Base-by-base conservation (phyloP, 2,329 filamentous ascomycete genomes). In the Waltergamsia citrina region DNA sequence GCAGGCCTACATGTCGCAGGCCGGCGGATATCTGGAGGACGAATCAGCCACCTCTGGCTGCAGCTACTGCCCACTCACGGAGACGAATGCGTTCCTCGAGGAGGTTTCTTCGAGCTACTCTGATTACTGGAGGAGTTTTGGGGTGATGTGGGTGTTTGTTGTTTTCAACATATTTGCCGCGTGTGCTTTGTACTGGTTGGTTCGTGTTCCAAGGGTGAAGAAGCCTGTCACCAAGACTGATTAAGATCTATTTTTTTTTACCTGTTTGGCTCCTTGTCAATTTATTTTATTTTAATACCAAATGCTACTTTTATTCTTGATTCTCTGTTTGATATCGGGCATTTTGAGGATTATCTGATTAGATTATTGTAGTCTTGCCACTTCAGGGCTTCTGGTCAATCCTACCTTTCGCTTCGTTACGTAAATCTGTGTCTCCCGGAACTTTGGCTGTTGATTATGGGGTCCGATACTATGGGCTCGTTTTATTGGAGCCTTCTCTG, bases 41-140 rank as follows among this genome's bases (percentile, higher is more conserved):
- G 19, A 25, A 0, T 44, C 51, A 8, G 67, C 63, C 7, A 74
- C 63, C 0, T 50, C 46, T 0, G 46, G 56, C 27, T 85, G 81
- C 56, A 42, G 63, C 3, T 84, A 62, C 53, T 79, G 75, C 53
- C 43, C 61, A 1, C 49, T 76, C 6, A 46, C 49, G 6, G 51
- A 67, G 12, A 76, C 73, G 2, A 73, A 80, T 45, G 41, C 47
- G 4, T 75, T 65, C 47, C 54, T 79, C 22, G 48, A 61, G 0
- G 38, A 40, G 0, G 64, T 74, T 29, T 59, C 63, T 31, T 65
- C 71, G 36, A 49, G 62, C 38, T 84, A 79, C 49, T 50, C 42
- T 19, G 59, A 81, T 20, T 60, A 76, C 18, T 85, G 79, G 79
- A 67, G 78, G 37, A 81, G 85, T 50, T 80, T 79, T 48, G 80